Base-by-base conservation (phyloP, 371 early-diverging fungal genomes). In the Rhizomucor miehei region DNA sequence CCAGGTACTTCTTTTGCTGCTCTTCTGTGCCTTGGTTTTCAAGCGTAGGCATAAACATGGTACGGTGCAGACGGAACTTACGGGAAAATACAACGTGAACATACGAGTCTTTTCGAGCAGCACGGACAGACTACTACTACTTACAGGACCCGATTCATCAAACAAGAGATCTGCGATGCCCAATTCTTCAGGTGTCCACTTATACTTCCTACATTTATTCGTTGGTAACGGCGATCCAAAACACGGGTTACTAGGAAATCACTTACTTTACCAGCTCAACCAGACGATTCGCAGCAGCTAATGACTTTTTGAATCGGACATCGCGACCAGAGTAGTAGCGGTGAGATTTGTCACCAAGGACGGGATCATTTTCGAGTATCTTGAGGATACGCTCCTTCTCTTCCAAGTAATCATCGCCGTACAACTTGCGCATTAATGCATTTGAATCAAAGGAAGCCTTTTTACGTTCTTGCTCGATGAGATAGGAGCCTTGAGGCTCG, bases 1-100 rank as follows among this genome's bases (percentile, higher is more conserved):
- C 72, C 34, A 86, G 69, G 54, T 82, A 89, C 36, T 71, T 36
- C 51, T 75, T 69, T 48, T 79, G 64, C 63, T 90, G 90, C 61
- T 87, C 89, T 19, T 78, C 79, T 2, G 84, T 83, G 16, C 79
- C 85, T 67, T 88, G 88, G 52, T 76, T 79, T 53, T 77, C 66
- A 41, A 90, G 62, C 6, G 86, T 82, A 3, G 88, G 89, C 59
- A 85, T 81, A 59, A 89, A 89, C 89, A 89, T 87, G 37, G 71
- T 66, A 3, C 80, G 71, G 60, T 88, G 88, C 44, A 79, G 51
- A 29, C 75, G 72, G 51, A 79, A 73, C 75, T 75, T 52, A 9
- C 36, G 10, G 16, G 39, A 21, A 37, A 19, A 50, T 46, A 29
- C 29, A 29, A 5, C 29, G 29, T 29, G 44, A 63, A 25, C 23